Conservation (phyloP, 352 stramenopile genomes). For the Thalassiosira livingstoniorum region DNA sequence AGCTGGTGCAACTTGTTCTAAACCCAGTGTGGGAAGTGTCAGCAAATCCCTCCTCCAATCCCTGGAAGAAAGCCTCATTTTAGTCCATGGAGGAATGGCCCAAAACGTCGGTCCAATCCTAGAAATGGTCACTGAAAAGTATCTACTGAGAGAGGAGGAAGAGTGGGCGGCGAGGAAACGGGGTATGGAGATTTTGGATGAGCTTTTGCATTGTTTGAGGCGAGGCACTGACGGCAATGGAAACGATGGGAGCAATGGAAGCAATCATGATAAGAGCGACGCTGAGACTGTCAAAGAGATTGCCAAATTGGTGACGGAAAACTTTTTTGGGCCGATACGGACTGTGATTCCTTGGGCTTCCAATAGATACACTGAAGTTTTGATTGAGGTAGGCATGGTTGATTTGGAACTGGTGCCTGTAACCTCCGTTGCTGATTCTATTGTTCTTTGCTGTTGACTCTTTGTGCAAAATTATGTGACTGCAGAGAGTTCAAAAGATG, state of each 20-base stretch:
- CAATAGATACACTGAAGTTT: conserved; percentile 73
- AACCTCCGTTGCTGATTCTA: no score
- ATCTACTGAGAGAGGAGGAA: conserved; percentile 65
- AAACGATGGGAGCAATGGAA: no score
- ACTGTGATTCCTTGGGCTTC: conserved; percentile 68
- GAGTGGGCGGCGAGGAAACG: conserved; percentile 65
- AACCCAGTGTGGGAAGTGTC: no score
- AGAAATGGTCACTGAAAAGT: conserved; percentile 79
- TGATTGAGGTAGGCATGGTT: no score
- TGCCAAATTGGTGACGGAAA: conserved; percentile 64
- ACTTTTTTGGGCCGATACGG: conserved; percentile 69
- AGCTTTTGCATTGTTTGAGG: conserved; percentile 66
- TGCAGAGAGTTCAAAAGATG: conserved; percentile 38
- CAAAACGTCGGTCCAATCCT: conserved; percentile 72
- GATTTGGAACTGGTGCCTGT: no score
- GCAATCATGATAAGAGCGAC: no score
- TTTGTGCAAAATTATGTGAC: no score
- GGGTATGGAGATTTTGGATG: conserved; percentile 67
- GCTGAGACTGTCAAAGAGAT: conserved; percentile 63
- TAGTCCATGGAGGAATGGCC: conserved; percentile 72
- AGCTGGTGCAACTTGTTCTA: no score
- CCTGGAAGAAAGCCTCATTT: conserved; percentile 62
- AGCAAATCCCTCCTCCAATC: conserved; percentile 43
- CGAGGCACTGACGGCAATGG: no score
- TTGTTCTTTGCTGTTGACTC: no score